Conservation (phyloP, 495 filamentous ascomycete genomes). For the Trichoderma erinaceum region DNA sequence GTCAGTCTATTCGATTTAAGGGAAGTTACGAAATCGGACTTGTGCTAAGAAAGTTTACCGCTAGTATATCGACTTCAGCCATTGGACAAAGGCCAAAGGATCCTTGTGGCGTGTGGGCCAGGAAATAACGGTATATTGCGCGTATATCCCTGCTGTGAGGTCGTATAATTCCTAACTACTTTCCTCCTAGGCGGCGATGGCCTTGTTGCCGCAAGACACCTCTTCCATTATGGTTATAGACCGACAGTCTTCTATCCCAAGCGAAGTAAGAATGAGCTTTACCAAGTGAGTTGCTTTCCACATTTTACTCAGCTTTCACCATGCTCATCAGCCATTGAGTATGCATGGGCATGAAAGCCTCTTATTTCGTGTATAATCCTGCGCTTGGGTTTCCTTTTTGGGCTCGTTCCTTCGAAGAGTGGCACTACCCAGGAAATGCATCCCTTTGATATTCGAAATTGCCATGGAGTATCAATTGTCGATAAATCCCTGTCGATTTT, state of each 20-base stretch:
- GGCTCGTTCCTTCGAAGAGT: background rate
- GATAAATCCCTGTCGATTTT: background rate
- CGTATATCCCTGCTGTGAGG: background rate
- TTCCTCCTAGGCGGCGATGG: slow-evolving; percentile 70
- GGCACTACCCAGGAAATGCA: background rate
- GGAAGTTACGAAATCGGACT: background rate
- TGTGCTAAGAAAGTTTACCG: background rate
- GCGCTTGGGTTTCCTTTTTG: background rate
- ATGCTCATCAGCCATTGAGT: background rate
- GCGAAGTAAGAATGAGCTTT: slow-evolving; percentile 80
- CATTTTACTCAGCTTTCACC: background rate
- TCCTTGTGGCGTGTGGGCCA: slow-evolving; percentile 88
- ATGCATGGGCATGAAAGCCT: slow-evolving; percentile 4
- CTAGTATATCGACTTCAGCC: slow-evolving; percentile 82
- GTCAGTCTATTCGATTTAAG: slow-evolving; percentile 37
- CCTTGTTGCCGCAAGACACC: slow-evolving; percentile 87
- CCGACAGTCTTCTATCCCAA: slow-evolving; percentile 93
- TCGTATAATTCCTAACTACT: slow-evolving; percentile 21
- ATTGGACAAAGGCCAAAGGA: slow-evolving; percentile 57
- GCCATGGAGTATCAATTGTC: background rate
- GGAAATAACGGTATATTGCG: slow-evolving; percentile 76
- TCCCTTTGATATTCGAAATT: background rate
- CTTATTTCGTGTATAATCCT: background rate
- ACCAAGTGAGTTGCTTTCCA: slow-evolving; percentile 50
- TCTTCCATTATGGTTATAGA: slow-evolving; percentile 88